Evolutionary conservation across 805 yeast genomes (phyloP), one percentile per base, ranked within the genome.

Genomic region (Myxozyma udenii): DNA sequence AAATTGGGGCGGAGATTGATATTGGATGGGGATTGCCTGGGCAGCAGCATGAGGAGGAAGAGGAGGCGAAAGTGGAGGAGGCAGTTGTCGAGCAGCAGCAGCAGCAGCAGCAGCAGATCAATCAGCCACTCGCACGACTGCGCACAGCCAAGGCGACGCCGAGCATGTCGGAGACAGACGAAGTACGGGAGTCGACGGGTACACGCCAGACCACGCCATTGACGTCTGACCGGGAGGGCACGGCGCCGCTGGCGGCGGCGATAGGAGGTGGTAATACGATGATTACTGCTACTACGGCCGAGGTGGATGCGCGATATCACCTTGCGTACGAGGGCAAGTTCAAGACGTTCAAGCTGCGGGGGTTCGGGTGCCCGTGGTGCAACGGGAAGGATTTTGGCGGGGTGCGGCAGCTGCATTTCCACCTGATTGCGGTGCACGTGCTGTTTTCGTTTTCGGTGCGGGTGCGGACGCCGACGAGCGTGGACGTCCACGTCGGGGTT

Each of bases 301-400:
- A 14, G 1, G 39, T 50, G 3, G 55, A 53, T n/a, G 51, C 52
- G 21, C 47, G 55, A 19, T 53, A 50, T 39, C 58, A 53, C 16
- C 49, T 53, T 25, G 48, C 58, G 9, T 2, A 43, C 6, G 45
- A 42, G n/a, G 48, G 48, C 3, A 41, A 46, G n/a, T 46, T 50
- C 47, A 53, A 46, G 42, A 51, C 57, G 3, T 54, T 16, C 28
- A 37, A 28, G 5, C 38, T 51, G 39, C 39, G 35, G n/a, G 58
- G 58, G 7, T 47, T 47, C 30, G 45, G 42, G 2, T 54, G 58
- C 35, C 58, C 58, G 5, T 54, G 57, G 53, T 54, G 58, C 33
- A 18, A 26, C 19, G 37, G 42, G 41, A 41, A 30, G 18, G 48
- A 54, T 28, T 54, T 32, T 28, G 44, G 41, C 4, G 18, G 37